Evolutionary conservation across 495 filamentous ascomycete species (phyloP), one percentile per base, ranked within the genome.

Genomic region (Tuber magnatum): DNA sequence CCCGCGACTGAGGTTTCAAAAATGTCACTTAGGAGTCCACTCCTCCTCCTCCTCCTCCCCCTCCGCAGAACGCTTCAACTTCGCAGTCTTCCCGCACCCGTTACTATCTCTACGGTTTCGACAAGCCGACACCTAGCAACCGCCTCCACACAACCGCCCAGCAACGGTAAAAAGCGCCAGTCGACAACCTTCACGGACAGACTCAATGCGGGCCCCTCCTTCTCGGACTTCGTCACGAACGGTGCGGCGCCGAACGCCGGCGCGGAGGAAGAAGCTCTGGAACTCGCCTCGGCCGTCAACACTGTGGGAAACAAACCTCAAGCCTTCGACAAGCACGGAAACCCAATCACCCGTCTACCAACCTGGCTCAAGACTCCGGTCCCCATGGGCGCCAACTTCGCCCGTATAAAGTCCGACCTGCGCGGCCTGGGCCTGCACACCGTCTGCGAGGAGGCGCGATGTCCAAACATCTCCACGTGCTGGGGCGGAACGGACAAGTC

Each of bases 311-410:
- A 14, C 14, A 65, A 18, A 6, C 28, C 56, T 28, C 56, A 35
- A 35, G 56, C 56, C 56, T 44, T 93, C 92, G 16, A 89, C 89
- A 73, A 92, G 92, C 74, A 93, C 90, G 87, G 88, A 89, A 83
- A 93, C 91, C 84, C 91, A 92, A 94, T 97, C 84, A 97, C 94
- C 61, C 90, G 96, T 24, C 86, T 99, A 40, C 95, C 95, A 46
- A 88, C 91, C 74, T 99, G 95, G 95, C 88, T 99, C 73, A 97
- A 98, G 86, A 98, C 94, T 0, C 92, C 94, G 2, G 94, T 99
- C 73, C 96, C 95, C 0, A 87, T 88, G 44, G 88, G 90, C 39
- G 84, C 85, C 76, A 94, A 96, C 84, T 97, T 90, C 86, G 95
- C 94, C 85, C 92, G 92, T 78, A 94, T 99, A 83, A 97, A 97